Evolutionary conservation across 768 basidiomycete species (phyloP), one percentile per base, ranked within the genome.

Genomic region (Mycena galopus): DNA sequence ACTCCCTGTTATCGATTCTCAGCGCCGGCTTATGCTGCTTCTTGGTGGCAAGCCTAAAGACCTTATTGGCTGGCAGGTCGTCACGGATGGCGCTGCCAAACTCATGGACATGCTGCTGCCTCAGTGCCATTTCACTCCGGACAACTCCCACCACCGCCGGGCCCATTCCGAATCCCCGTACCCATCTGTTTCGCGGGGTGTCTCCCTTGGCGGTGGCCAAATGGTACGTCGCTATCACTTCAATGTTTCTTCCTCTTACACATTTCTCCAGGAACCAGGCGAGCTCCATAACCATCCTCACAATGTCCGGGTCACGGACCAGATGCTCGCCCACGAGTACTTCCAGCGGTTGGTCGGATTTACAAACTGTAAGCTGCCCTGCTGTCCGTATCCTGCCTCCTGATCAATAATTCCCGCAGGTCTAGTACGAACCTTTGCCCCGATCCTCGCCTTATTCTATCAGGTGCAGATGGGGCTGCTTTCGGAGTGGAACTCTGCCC

Each of bases 11-110:
- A 50, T 50, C 23, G 47, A 50, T 25, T 50, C 47, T 14, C 47
- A 23, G 16, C 47, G 23, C 21, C 27, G 29, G 11, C 53, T 35
- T 30, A 37, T 59, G 9, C 11, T 21, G 8, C 12, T 59, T 6
- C 58, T 59, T 23, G 58, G 58, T 11, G 58, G 58, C 33, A 59
- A 37, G 23, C 58, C 58, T 4, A 35, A 58, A 30, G 58, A 59
- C 29, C 58, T 59, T 17, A 33, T 35, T 14, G 58, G 33, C 10
- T 59, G 58, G 58, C 5, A 59, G 21, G 30, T 30, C 23, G 33
- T 37, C 19, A 59, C 58, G 8, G 33, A 59, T 25, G 47, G n/a
- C 12, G 47, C 47, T 25, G n/a, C 47, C n/a, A 14, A 50, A 9
- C 21, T 50, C n/a, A 50, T 50, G 47, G 21, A 6, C 47, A 50